Base-by-base conservation (phyloP, 108 stramenopile genomes). In the Schizochytrium sp. region DNA sequence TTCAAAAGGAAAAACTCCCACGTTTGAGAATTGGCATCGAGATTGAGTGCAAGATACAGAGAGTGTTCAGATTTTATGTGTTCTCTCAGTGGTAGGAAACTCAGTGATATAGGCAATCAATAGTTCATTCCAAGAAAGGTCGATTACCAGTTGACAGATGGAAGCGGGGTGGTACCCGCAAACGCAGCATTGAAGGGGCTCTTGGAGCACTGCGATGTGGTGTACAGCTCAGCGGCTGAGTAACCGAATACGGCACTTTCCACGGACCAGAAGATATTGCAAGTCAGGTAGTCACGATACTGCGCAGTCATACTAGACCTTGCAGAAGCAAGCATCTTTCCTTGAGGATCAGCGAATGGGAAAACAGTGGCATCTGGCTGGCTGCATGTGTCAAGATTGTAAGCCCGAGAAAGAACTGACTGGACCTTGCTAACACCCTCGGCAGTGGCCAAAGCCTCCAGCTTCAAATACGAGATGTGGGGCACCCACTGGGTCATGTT, bases 401-500 rank as follows among this genome's bases (percentile, higher is more conserved):
- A 83, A 8, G 47, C 53, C 0, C 50, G 53, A n/a, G 50, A 5
- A 13, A 83, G 76, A n/a, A 83, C 76, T 13, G 76, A 5, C 3
- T 55, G 47, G 47, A 83, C 50, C 76, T 83, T 17, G 47, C n/a
- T 38, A 10, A 83, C 76, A 38, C 76, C 76, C 47, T 83, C 76
- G 2, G 40, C 50, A 0, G 76, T 40, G 47, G n/a, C 28, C 38
- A 83, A 53, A 53, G 47, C 53, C 3, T 83, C 76, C 28, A 83
- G 50, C 28, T 83, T 83, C 28, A 83, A 38, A 2, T 55, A 83
- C 8, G 76, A 83, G 40, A 83, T 83, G 50, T 55, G 47, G 50
- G 76, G 76, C 12, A 83, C 76, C 76, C 76, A 83, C 53, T 49
- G 47, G 12, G 76, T 83, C 76, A 83, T 83, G 76, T 83, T 83